phyloP scores from a whole-genome alignment of 2,329 filamentous ascomycete species.

The Diaporthe helianthi region DNA sequence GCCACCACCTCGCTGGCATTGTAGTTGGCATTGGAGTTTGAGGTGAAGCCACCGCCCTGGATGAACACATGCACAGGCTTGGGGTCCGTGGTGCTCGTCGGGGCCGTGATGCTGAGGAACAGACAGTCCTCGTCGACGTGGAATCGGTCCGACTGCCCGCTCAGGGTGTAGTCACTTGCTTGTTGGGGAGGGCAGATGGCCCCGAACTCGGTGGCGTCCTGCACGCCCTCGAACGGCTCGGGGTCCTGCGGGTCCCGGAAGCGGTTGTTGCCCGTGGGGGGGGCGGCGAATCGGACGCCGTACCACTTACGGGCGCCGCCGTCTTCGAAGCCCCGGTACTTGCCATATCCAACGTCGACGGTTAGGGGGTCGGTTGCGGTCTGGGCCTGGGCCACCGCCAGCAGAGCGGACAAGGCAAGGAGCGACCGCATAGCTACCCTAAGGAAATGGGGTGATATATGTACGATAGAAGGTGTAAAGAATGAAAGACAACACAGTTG shows the following conservation, averaged over 20 bases:
- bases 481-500: constrained; percentile 5
- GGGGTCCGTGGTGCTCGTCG: constrained; percentile 6
- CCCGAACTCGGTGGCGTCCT: background rate
- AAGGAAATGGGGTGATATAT: background rate
- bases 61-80: constrained; percentile 67
- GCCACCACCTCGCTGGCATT: constrained; percentile 27
- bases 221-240: background rate
- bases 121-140: constrained; percentile 30
- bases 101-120: constrained; percentile 25
- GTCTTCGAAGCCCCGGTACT: constrained; percentile 17
- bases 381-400: background rate
- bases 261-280: constrained; percentile 7
- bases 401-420: background rate
- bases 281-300: constrained; percentile 12
- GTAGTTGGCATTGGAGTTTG: constrained; percentile 18
- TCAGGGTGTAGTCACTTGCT: constrained; percentile 1
- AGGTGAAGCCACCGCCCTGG: constrained; percentile 47
- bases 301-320: constrained; percentile 12
- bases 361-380: constrained; percentile 6
- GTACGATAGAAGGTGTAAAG: background rate
- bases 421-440: constrained; percentile 1
- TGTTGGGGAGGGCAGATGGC: constrained; percentile 19
- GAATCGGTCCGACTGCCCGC: constrained; percentile 10
- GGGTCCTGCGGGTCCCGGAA: constrained; percentile 13
- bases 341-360: constrained; percentile 13